Evolutionary conservation across 2,329 filamentous ascomycete genomes (phyloP), one percentile per base, ranked within the genome.

Genomic region (Colletotrichum falcatum): DNA sequence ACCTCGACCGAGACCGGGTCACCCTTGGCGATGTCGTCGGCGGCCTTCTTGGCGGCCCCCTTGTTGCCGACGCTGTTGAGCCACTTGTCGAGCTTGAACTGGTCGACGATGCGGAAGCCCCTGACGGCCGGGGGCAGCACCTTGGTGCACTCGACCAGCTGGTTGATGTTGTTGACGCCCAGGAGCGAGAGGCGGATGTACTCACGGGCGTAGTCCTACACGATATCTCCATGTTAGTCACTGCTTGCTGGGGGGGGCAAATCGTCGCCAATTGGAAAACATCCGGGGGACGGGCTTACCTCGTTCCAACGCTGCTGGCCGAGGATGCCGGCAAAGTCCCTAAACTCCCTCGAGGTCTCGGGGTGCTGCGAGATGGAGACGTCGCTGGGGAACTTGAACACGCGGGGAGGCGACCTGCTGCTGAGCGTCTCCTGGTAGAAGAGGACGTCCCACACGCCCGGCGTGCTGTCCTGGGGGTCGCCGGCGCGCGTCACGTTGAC

Each of bases 81-180:
- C 72, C 72, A 73, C 72, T 73, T 70, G 62, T 73, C 66, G 35
- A 73, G 59, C 63, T 71, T 72, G 44, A 33, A 60, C 61, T 73
- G 72, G 39, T 73, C 72, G 16, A 62, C 12, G 16, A 46, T 39
- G 39, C 62, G 59, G 70, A 55, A 73, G 35, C 59, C 66, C 55
- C 54, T 72, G 37, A 60, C 56, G 3, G 73, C 73, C 0, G 80
- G 71, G 1, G 83, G 87, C 5, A 89, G 77, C 0, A 86, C 85
- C 73, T 84, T 83, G 12, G 85, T 87, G 81, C 87, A 89, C 73
- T 89, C 87, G 20, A 82, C 85, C 51, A 89, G 78, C 42, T 80
- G 76, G 76, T 89, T 88, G 77, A 89, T 85, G 74, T 88, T 88
- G 74, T 87, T 81, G 18, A 89, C 86, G 3, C 87, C 87, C n/a